These are phyloP conservation scores for Hortiboletus rubellus DNA, from an alignment of 1,284 basidiomycete genomes.

Conservation along the genomic window DNA sequence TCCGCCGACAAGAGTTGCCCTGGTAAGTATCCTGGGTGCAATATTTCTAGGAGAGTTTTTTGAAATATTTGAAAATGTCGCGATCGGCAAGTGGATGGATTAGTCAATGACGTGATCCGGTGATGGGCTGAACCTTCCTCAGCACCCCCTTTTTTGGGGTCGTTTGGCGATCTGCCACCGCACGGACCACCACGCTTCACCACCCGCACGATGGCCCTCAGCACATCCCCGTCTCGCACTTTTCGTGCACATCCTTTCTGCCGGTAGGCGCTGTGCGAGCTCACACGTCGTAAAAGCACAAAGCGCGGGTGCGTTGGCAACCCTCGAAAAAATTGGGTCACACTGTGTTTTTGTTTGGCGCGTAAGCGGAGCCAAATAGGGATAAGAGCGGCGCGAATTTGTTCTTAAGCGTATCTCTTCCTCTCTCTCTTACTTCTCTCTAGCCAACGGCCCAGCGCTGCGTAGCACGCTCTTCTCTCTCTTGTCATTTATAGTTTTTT, in stretches of 20 bases:
- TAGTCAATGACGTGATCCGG: constrained; percentile 36
- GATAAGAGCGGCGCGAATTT: constrained; percentile 48
- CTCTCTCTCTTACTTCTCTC: constrained; percentile 47
- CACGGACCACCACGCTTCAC: constrained; percentile 29
- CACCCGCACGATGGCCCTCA: background rate
- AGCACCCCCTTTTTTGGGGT: constrained; percentile 13
- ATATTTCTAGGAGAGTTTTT: constrained; percentile 1
- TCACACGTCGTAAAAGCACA: background rate
- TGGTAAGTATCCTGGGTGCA: background rate
- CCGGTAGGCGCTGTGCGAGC: constrained; percentile 3
- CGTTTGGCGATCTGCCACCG: constrained; percentile 30
- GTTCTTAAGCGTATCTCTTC: constrained; percentile 45
- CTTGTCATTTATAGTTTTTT: constrained; percentile 51
- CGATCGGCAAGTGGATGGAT: constrained; percentile 34
- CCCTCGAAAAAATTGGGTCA: constrained; percentile 31
- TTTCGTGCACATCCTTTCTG: background rate
- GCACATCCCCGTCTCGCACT: background rate
- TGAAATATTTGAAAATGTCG: constrained; percentile 24
- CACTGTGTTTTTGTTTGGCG: constrained; percentile 39
- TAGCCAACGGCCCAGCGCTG: constrained; percentile 46
- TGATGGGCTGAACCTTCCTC: constrained; percentile 13
- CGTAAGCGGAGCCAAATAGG: constrained; percentile 49
- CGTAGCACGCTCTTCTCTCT: constrained; percentile 54
- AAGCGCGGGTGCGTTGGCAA: constrained; percentile 9
- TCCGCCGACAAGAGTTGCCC: background rate